Base-by-base conservation (phyloP, 1,139 yeast genomes). In the Petasospora rhodanensis region DNA sequence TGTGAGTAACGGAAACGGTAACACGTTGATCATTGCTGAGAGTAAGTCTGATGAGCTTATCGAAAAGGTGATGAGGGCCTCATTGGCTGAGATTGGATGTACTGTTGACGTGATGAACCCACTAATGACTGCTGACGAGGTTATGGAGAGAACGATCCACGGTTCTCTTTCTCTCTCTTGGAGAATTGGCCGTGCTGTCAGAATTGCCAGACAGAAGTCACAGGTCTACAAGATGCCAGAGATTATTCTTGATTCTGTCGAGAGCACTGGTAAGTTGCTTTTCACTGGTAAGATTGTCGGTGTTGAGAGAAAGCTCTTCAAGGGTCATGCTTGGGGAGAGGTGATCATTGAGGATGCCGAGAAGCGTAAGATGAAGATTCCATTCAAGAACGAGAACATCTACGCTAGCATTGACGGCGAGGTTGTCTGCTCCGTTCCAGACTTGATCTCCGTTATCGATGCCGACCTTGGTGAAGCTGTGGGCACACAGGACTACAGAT, bases 311-410 rank as follows among this genome's bases (percentile, higher is more conserved):
- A 50, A 58, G 29, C 46, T 68, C 6, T 49, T 54, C 45, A 65
- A 64, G 36, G 73, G 73, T 7, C 71, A 68, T 43, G 62, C 59
- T 10, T 67, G 64, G 47, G 73, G 73, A 21, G 67, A 63, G 37
- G 70, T 67, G n/a, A 43, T 54, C 4, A 61, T 68, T 35, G 68
- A 66, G 43, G 55, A 55, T 10, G 30, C 31, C 5, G 29, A 19
- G 7, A 18, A 26, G 15, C 40, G 46, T 15, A 48, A 40, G 29
- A 42, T 59, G 60, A 40, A 31, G 7, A 65, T 67, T 30, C 70
- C 72, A 18, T 67, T 67, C 57, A 66, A 67, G 49, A 67, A 67
- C 41, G 72, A 67, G 41, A 67, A 66, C 42, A 62, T 68, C 20
- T 50, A 53, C 18, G 66, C 66, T 13, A 55, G 43, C 33, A 38